Percentiles rank a stretch among this genome's conserved stretches.
Conservation (phyloP, 805 yeast genomes). For the Groenewaldozyma tartarivorans region DNA sequence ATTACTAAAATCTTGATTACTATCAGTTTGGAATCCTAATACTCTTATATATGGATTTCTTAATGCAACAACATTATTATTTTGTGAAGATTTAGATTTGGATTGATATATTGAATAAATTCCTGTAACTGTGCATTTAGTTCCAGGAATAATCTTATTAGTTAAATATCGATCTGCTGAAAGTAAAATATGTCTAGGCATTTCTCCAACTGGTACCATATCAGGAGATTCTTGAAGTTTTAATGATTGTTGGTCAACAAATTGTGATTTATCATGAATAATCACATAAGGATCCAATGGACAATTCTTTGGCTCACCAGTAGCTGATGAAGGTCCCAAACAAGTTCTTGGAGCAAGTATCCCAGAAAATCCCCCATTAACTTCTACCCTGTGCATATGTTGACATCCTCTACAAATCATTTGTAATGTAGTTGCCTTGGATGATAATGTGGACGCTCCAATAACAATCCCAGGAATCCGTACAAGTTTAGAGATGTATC, state of each 20-base stretch:
- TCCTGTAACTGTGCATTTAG: slow-evolving; percentile 85
- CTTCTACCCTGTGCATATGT: slow-evolving; percentile 58
- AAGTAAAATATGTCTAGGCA: slow-evolving; percentile 87
- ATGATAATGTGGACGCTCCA: slow-evolving; percentile 77
- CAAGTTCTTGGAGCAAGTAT: slow-evolving; percentile 61
- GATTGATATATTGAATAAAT: slow-evolving; percentile 86
- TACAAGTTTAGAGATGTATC: slow-evolving; percentile 80
- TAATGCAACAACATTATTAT: slow-evolving; percentile 72
- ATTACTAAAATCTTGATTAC: slow-evolving; percentile 56
- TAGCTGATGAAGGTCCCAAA: slow-evolving; percentile 43
- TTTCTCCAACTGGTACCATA: slow-evolving; percentile 97
- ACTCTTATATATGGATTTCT: slow-evolving; percentile 86
- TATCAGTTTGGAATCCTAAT: slow-evolving; percentile 76
- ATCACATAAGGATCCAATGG: slow-evolving; percentile 89
- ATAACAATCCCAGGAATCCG: slow-evolving; percentile 89
- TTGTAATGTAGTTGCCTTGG: slow-evolving; percentile 77
- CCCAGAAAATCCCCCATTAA: slow-evolving; percentile 62
- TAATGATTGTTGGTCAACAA: slow-evolving; percentile 88
- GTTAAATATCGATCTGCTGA: slow-evolving; percentile 86
- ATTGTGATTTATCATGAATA: slow-evolving; percentile 87
- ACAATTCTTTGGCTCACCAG: slow-evolving; percentile 46
- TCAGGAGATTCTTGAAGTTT: slow-evolving; percentile 97
- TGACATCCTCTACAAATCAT: slow-evolving; percentile 83
- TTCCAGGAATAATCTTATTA: slow-evolving; percentile 89
- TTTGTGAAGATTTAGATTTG: slow-evolving; percentile 38